Conservation (phyloP, 2,329 filamentous ascomycete genomes). For the Epichloe uncinata region DNA sequence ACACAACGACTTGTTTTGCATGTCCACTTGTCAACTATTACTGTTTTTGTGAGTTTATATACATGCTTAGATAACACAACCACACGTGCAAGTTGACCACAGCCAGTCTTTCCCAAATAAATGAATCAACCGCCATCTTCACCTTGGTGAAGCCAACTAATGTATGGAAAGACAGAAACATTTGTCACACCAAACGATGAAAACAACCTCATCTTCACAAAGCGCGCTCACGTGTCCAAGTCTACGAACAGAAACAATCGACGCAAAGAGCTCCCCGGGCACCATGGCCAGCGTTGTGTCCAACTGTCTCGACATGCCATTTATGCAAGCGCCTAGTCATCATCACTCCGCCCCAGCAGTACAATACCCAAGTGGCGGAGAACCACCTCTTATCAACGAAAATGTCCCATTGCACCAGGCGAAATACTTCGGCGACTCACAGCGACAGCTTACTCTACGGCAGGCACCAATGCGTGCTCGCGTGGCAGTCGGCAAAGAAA, state of each 20-base stretch:
- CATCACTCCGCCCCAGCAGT: conserved; percentile 5
- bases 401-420: conserved; percentile 5
- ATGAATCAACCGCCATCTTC: no score
- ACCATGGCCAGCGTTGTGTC: conserved; percentile 6
- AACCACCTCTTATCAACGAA: conserved; percentile 7
- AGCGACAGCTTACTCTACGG: conserved; percentile 9
- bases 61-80: background rate
- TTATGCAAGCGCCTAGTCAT: conserved; percentile 4
- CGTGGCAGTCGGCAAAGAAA: conserved; percentile 61
- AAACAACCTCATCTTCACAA: background rate
- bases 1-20: no score
- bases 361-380: conserved; percentile 7
- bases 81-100: background rate
- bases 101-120: background rate
- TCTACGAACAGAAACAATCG: no score
- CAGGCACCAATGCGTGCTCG: conserved; percentile 37
- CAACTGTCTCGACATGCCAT: conserved; percentile 7
- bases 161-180: no score
- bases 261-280: background rate
- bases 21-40: no score
- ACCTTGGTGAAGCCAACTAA: no score
- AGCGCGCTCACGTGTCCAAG: background rate
- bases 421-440: conserved; percentile 10
- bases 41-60: background rate
- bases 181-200: no score